phyloP scores from a whole-genome alignment of 345 rosid species.

The Eucalyptus marginata region DNA sequence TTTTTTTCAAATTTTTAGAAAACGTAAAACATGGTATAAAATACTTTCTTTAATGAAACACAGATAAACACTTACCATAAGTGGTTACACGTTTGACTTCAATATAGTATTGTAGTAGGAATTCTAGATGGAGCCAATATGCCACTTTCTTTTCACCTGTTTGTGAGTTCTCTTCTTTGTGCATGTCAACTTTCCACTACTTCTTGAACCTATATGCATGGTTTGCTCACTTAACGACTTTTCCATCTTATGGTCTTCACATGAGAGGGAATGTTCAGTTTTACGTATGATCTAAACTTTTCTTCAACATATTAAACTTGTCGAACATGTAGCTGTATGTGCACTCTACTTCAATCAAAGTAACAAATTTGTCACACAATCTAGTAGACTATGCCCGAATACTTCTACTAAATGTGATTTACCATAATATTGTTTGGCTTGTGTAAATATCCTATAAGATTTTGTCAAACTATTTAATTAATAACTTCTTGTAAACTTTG shows the following conservation, averaged over 20 bases:
- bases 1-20: not conserved
- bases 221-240: not conserved
- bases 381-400: not conserved
- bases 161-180: not conserved
- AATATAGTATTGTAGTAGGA: not conserved
- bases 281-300: not conserved
- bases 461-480: not conserved
- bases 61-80: not conserved
- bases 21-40: not conserved
- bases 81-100: not conserved
- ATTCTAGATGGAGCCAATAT: not conserved
- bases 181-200: not conserved
- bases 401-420: not conserved
- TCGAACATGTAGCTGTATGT: not conserved
- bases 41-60: not conserved
- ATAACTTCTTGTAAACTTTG: not conserved
- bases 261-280: not conserved
- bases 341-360: not conserved
- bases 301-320: not conserved
- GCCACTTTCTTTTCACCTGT: not conserved
- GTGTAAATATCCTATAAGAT: not conserved
- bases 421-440: not conserved
- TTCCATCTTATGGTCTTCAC: not conserved
- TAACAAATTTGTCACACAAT: not conserved
- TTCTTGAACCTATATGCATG: not conserved